Conservation (phyloP, 768 basidiomycete species). For the Amanita exitialis region DNA sequence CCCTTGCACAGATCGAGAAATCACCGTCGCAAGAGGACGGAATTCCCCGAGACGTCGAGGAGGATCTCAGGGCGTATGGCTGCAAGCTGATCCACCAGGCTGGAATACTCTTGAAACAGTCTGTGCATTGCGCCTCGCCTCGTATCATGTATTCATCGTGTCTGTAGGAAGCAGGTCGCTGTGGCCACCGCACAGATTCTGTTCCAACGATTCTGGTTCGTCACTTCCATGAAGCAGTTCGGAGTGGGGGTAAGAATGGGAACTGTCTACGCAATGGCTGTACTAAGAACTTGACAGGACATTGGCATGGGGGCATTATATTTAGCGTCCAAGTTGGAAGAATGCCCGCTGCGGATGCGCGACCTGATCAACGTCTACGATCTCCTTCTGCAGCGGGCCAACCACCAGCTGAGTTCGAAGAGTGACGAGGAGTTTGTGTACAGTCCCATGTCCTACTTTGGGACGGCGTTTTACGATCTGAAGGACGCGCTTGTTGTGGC, state of each 20-base stretch:
- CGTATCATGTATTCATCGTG: neutral
- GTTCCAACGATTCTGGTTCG: constrained; percentile 96
- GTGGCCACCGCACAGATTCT: constrained; percentile 95
- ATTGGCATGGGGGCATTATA: constrained; percentile 84
- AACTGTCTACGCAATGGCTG: constrained; percentile 7
- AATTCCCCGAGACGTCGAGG: constrained; percentile 71
- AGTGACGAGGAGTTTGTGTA: constrained; percentile 46
- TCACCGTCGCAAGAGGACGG: constrained; percentile 82
- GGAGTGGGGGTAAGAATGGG: constrained; percentile 68
- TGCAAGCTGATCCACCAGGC: constrained; percentile 95
- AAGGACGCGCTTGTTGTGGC: constrained; percentile 91
- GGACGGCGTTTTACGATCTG: constrained; percentile 83
- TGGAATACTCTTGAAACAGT: constrained; percentile 88
- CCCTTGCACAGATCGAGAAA: constrained; percentile 62
- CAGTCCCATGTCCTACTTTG: constrained; percentile 83
- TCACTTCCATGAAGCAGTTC: constrained; percentile 90
- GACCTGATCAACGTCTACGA: constrained; percentile 95
- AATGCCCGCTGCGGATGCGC: constrained; percentile 84
- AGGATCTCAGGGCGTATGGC: constrained; percentile 82
- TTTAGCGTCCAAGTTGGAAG: constrained; percentile 85
- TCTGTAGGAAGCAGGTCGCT: constrained; percentile 82
- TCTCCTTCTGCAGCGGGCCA: constrained; percentile 68
- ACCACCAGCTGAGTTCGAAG: constrained; percentile 35
- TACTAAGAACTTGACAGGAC: constrained; percentile 40
- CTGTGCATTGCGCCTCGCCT: constrained; percentile 16